Conservation (phyloP, 768 basidiomycete species). For the Baorangia bicolor region DNA sequence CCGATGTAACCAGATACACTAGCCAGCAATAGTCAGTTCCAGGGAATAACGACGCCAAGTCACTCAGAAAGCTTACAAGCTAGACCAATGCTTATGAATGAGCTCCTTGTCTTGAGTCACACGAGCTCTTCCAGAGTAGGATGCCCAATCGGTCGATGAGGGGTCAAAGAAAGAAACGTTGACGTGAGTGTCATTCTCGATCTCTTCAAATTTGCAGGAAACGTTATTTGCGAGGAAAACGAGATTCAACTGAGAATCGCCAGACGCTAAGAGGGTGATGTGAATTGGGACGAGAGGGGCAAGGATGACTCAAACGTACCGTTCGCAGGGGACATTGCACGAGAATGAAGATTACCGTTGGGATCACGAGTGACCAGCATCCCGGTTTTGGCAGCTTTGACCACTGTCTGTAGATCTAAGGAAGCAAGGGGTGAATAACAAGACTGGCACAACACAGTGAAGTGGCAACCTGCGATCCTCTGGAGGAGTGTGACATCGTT, state of each 20-base stretch:
- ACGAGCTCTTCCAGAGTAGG: conserved; percentile 71
- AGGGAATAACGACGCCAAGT: neutral
- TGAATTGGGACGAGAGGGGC: neutral
- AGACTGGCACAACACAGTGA: neutral
- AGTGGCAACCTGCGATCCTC: conserved; percentile 55
- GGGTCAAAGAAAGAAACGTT: conserved; percentile 79
- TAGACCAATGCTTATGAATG: conserved; percentile 67
- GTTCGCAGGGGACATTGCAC: conserved; percentile 75
- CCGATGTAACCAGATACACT: conserved; percentile 81
- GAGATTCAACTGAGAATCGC: conserved; percentile 51
- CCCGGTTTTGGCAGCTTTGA: conserved; percentile 62
- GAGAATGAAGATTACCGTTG: conserved; percentile 70
- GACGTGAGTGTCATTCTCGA: conserved; percentile 71
- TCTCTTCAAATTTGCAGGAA: conserved; percentile 73
- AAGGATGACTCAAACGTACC: conserved; percentile 40
- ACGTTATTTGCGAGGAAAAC: conserved; percentile 73
- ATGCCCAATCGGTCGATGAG: conserved; percentile 74
- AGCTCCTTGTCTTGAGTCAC: conserved; percentile 59
- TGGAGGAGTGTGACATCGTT: conserved; percentile 54
- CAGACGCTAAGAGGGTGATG: conserved; percentile 35
- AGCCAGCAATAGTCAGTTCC: neutral
- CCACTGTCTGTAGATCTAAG: conserved; percentile 60
- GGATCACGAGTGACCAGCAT: conserved; percentile 76
- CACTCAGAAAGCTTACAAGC: conserved; percentile 36
- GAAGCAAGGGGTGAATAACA: neutral